Conservation (phyloP, 1,284 basidiomycete species). For the Kalmanozyma brasiliensis region DNA sequence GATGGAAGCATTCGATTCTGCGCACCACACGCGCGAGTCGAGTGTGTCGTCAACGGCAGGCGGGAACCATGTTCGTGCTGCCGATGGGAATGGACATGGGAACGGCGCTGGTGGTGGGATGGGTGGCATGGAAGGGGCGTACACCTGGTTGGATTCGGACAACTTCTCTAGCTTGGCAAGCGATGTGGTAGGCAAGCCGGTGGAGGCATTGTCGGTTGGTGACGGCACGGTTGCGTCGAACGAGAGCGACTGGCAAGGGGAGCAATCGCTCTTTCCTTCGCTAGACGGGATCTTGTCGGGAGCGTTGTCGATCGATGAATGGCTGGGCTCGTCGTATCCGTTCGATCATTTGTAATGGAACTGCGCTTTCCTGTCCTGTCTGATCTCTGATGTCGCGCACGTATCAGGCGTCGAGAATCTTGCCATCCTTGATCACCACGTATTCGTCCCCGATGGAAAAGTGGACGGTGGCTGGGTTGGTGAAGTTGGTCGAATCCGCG, state of each 20-base stretch:
- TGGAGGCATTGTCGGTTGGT: constrained; percentile 17
- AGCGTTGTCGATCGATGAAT: constrained; percentile 41
- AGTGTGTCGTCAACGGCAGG: constrained; percentile 16
- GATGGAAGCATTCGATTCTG: constrained; percentile 7
- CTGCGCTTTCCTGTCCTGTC: neutral
- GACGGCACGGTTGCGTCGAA: constrained; percentile 26
- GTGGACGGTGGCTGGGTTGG: constrained; percentile 20
- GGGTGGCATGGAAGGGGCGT: constrained; percentile 11
- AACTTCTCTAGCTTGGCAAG: constrained; percentile 5
- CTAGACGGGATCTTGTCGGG: constrained; percentile 42
- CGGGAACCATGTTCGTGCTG: constrained; percentile 3
- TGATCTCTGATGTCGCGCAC: too few species aligned
- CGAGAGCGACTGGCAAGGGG: constrained; percentile 38
- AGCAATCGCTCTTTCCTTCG: constrained; percentile 39
- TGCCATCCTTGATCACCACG: constrained; percentile 7
- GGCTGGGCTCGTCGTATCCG: constrained; percentile 43
- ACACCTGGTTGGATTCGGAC: constrained; percentile 28
- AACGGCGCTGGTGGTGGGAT: neutral
- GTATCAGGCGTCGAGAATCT: neutral
- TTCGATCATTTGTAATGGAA: constrained; percentile 34
- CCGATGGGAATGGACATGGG: neutral
- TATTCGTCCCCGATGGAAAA: constrained; percentile 20
- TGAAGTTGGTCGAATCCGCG: constrained; percentile 17
- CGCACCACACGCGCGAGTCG: constrained; percentile 27
- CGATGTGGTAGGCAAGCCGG: constrained; percentile 3